Evolutionary conservation across 208 protist species (phyloP), one percentile per base, ranked within the genome.

Genomic region (Trypanosoma conorhini): DNA sequence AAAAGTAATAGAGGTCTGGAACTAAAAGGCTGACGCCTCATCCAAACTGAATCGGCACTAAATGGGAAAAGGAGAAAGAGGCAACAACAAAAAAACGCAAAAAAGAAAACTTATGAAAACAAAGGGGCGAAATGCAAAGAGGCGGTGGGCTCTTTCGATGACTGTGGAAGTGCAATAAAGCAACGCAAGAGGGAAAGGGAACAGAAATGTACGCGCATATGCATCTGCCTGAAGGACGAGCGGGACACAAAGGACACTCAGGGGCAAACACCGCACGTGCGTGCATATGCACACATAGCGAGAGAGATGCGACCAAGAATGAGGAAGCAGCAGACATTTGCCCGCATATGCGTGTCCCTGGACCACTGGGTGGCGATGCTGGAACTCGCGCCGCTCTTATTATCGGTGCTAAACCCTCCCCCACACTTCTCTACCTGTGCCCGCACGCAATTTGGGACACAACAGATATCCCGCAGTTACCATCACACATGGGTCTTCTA

Each of bases 81-180:
- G 12, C 51, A 15, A 72, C n/a, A n/a, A n/a, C n/a, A n/a, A 72
- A 42, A 62, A 55, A 13, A 72, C 5, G 12, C 15, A 46, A 46
- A 46, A 46, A 19, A 9, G 17, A 56, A 21, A 55, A 24, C n/a
- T n/a, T 8, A 50, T 42, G 5, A 33, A 56, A 55, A 67, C 5
- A 56, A 55, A 55, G 42, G 44, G 70, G 31, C 28, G 51, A 70
- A 59, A 70, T 5, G 56, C 21, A 42, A 24, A 70, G 22, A 54
- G n/a, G 58, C 5, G 17, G 22, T 60, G 17, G 9, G 4, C 44
- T 62, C 44, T 31, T 62, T 62, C 44, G 8, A 13, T 46, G 8
- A 46, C 17, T 46, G 13, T 62, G 9, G 9, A n/a, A 38, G 51
- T 38, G 33, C 33, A 38, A 9, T 38, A 38, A 38, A 2, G 33